These are phyloP conservation scores for Claviceps sp. DNA, from an alignment of 2,329 filamentous ascomycete species.

Conservation along the genomic window DNA sequence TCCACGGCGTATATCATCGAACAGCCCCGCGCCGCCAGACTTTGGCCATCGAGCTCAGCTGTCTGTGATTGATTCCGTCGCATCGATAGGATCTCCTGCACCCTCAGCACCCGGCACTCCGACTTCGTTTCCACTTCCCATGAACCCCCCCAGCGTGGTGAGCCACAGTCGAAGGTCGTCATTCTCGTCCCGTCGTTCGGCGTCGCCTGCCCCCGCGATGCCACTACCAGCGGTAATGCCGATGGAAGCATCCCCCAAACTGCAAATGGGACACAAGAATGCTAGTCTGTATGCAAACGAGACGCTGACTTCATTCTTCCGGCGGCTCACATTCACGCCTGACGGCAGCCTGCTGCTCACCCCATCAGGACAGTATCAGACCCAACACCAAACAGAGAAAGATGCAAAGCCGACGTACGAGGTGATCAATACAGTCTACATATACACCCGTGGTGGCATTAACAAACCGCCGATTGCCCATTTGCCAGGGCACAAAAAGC, in stretches of 20 bases:
- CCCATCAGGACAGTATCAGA: constrained; percentile 89
- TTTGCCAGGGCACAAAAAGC: constrained; percentile 93
- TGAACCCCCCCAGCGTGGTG: constrained; percentile 85
- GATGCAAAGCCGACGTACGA: constrained; percentile 69
- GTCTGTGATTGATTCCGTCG: constrained; percentile 36
- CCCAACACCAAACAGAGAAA: constrained; percentile 50
- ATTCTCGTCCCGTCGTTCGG: constrained; percentile 77
- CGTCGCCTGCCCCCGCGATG: constrained; percentile 84
- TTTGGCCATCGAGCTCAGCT: constrained; percentile 54
- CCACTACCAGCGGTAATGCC: constrained; percentile 93
- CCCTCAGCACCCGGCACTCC: constrained; percentile 91
- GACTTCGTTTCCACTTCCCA: constrained; percentile 74
- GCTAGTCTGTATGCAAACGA: constrained; percentile 91
- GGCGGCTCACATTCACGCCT: constrained; percentile 83
- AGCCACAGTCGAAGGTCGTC: constrained; percentile 92
- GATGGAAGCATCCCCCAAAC: constrained; percentile 76
- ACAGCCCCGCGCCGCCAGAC: constrained; percentile 83
- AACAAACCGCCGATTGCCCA: constrained; percentile 95
- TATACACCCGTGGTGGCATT: constrained; percentile 90
- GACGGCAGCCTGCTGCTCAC: constrained; percentile 91
- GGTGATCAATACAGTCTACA: constrained; percentile 92
- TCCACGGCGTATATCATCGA: constrained; percentile 74
- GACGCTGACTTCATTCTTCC: constrained; percentile 92
- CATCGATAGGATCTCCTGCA: constrained; percentile 62
- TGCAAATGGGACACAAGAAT: constrained; percentile 62